Base-by-base conservation (phyloP, 176 grass and related monocot genomes). In the Cocos nucifera region DNA sequence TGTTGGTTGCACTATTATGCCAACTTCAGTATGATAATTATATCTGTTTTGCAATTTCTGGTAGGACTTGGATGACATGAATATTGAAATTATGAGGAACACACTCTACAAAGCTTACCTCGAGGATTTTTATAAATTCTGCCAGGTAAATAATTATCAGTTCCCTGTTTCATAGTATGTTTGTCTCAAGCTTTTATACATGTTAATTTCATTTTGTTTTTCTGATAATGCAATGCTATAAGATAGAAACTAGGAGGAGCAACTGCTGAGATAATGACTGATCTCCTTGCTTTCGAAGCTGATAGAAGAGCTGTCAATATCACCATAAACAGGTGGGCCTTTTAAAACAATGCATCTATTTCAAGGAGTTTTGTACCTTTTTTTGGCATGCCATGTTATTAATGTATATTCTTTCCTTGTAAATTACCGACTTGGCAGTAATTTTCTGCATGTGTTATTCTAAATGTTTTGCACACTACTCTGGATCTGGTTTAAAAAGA, bases 31-130 rank as follows among this genome's bases (percentile, higher is more conserved):
- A 35, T 2, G 9, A 35, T 35, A 35, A 9, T 35, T 35, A 35
- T 35, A 35, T 59, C 51, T 54, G 10, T 17, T 66, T 48, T 4
- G 50, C 23, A 71, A 29, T 54, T 51, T 77, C 52, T 83, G 65
- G 61, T 65, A 92, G 93, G 93, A 98, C 80, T 85, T 98, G 73
- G 93, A 98, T 83, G 93, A 92, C 69, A 98, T 92, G 87, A 98
- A 98, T 82, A 92, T 98, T 58, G 93, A 85, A 62, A 98, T 98
- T 70, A 98, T 92, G 93, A 92, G 93, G 81, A 98, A 98, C 73
- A 98, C 93, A 28, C 77, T 98, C 10, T 98, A 98, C 79, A 98
- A 98, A 82, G 93, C 93, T 67, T 98, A 98, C 78, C 93, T 98
- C 62, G 87, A 98, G 67, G 93, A 92, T 53, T 98, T 98, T 54